Conservation (phyloP, 257 asterid genomes). For the Haberlea rhodopensis region DNA sequence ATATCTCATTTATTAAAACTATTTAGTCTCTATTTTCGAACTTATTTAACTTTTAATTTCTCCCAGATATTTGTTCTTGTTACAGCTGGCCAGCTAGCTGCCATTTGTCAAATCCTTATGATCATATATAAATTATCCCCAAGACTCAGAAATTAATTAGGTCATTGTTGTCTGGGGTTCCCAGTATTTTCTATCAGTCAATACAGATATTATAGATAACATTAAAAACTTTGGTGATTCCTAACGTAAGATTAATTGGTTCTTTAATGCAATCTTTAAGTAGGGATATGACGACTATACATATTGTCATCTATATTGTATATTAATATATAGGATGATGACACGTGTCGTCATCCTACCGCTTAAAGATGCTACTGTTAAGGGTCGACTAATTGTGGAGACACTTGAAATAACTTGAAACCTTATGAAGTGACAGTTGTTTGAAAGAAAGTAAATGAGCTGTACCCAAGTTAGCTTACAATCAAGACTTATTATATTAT, state of each 20-base stretch:
- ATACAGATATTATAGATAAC: background rate
- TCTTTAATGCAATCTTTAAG: too few species aligned
- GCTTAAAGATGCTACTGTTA: too few species aligned
- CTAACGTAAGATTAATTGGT: slow-evolving; percentile 4
- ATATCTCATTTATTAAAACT: slow-evolving; percentile 16
- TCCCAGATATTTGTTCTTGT: background rate
- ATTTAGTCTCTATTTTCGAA: slow-evolving; percentile 11
- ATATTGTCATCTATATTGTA: too few species aligned
- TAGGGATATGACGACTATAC: too few species aligned
- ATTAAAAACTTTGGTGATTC: background rate
- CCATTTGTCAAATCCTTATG: slow-evolving; percentile 22
- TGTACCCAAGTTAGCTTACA: slow-evolving; percentile 1
- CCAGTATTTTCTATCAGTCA: background rate
- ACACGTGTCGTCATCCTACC: too few species aligned
- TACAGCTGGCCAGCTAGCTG: slow-evolving; percentile 17
- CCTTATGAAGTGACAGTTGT: background rate
- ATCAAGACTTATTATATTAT: background rate
- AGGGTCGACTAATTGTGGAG: background rate
- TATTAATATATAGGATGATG: too few species aligned
- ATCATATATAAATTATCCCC: background rate
- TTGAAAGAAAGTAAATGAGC: background rate
- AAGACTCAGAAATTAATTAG: background rate
- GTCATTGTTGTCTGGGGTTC: background rate
- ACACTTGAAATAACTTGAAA: background rate
- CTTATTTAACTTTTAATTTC: background rate